A percentile compares a stretch with the other conserved stretches of the same genome.
phyloP scores from a whole-genome alignment of 1,284 basidiomycete genomes.

The Agaricales sp. region DNA sequence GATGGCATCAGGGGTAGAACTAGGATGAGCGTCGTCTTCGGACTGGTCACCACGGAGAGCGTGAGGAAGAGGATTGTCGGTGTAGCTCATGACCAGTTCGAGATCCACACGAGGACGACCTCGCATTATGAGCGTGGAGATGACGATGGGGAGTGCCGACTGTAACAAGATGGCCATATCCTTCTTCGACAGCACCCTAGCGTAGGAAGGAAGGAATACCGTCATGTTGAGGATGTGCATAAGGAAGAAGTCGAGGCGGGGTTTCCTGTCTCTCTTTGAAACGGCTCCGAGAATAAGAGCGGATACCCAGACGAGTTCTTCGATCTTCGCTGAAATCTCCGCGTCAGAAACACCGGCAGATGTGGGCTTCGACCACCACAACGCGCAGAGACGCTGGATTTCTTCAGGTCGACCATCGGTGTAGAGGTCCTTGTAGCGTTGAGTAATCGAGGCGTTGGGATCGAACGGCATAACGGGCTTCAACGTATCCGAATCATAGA shows the following conservation, averaged over 20 bases:
- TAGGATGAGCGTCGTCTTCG: conserved; percentile 19
- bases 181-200: conserved; percentile 25
- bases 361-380: conserved; percentile 35
- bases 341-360: conserved; percentile 17
- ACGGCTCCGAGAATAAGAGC: conserved; percentile 46
- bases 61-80: conserved; percentile 28
- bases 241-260: conserved; percentile 61
- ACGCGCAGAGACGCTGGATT: conserved; percentile 35
- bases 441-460: conserved; percentile 27
- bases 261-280: conserved; percentile 35
- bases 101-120: conserved; percentile 51
- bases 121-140: conserved; percentile 36
- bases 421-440: conserved; percentile 25
- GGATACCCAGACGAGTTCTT: conserved; percentile 43
- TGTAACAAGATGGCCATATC: conserved; percentile 38
- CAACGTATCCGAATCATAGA: conserved; percentile 43
- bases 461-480: conserved; percentile 45
- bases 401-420: conserved; percentile 31
- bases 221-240: conserved; percentile 48
- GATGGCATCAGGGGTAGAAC: conserved; percentile 14
- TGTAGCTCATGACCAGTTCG: conserved; percentile 43
- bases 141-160: conserved; percentile 31
- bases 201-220: conserved; percentile 46
- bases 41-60: conserved; percentile 9
- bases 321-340: conserved; percentile 32